Conservation (phyloP, 495 filamentous ascomycete species). For the Penicillium herquei region DNA sequence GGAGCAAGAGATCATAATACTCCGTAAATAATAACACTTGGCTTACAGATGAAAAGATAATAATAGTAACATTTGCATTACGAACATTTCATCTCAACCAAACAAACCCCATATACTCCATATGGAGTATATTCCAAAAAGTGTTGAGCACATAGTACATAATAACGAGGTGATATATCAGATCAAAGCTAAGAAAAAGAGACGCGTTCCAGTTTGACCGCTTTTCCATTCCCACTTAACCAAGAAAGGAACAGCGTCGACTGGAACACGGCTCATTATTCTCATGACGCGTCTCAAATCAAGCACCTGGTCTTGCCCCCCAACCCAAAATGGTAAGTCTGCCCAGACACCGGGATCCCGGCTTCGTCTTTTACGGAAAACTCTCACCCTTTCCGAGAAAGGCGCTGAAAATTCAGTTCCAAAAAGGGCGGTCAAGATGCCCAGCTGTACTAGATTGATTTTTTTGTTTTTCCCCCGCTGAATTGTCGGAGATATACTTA, state of each 20-base stretch:
- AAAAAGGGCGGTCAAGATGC: conserved; percentile 20
- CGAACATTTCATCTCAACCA: too few species aligned
- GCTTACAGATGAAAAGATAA: too few species aligned
- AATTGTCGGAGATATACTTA: conserved; percentile 11
- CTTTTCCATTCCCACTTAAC: conserved; percentile 12
- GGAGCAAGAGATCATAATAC: neutral
- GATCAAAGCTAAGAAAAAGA: neutral
- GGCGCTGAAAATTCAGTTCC: conserved; percentile 20
- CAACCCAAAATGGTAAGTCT: neutral
- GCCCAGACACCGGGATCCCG: neutral
- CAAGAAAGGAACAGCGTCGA: conserved; percentile 8
- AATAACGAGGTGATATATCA: too few species aligned
- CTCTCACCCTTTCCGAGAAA: conserved; percentile 21
- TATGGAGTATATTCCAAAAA: too few species aligned
- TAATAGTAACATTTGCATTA: too few species aligned
- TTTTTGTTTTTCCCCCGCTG: neutral
- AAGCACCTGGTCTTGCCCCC: neutral
- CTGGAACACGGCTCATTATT: conserved; percentile 13
- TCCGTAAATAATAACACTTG: neutral
- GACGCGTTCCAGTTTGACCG: conserved; percentile 15
- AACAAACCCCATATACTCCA: too few species aligned
- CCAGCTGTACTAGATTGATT: neutral
- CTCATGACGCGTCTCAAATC: conserved; percentile 19
- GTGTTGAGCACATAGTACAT: too few species aligned
- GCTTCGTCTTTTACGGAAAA: neutral